Conservation (phyloP, 2,329 filamentous ascomycete genomes). For the Pseudopithomyces maydicus region DNA sequence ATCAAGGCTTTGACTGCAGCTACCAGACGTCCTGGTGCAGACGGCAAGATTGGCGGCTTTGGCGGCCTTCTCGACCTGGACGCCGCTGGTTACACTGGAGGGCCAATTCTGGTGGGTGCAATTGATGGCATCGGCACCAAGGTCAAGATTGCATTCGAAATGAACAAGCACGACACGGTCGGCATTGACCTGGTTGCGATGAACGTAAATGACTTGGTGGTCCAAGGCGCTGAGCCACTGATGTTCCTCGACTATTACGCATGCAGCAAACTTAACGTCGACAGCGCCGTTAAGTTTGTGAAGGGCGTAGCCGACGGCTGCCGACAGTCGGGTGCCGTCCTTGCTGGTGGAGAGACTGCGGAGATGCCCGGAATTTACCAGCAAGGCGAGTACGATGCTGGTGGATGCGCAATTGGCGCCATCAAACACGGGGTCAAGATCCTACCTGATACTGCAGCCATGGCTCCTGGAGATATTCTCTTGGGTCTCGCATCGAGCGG, state of each 20-base stretch:
- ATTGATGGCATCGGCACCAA: constrained; percentile 98
- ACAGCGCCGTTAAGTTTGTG: constrained; percentile 82
- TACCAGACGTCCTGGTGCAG: constrained; percentile 83
- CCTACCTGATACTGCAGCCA: constrained; percentile 75
- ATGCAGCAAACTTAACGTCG: constrained; percentile 82
- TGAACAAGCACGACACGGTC: constrained; percentile 90
- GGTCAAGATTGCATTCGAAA: constrained; percentile 90
- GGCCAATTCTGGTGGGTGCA: constrained; percentile 85
- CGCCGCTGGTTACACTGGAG: constrained; percentile 72
- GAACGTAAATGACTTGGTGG: constrained; percentile 98
- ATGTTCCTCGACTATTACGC: constrained; percentile 99
- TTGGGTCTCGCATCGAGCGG: constrained; percentile 85
- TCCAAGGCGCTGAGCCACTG: constrained; percentile 91
- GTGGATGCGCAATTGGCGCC: constrained; percentile 86
- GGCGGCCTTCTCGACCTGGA: constrained; percentile 84
- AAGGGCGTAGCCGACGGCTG: constrained; percentile 89
- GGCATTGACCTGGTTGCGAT: constrained; percentile 97
- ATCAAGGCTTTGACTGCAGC: constrained; percentile 91
- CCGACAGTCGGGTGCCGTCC: constrained; percentile 79
- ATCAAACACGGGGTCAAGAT: constrained; percentile 69
- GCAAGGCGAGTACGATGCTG: constrained; percentile 88
- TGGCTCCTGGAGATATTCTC: constrained; percentile 82
- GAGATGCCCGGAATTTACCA: constrained; percentile 98
- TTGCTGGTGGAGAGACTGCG: constrained; percentile 96
- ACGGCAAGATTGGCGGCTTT: constrained; percentile 94